phyloP scores from a whole-genome alignment of 2,329 filamentous ascomycete genomes.

The Phaeosphaeriaceae sp. region DNA sequence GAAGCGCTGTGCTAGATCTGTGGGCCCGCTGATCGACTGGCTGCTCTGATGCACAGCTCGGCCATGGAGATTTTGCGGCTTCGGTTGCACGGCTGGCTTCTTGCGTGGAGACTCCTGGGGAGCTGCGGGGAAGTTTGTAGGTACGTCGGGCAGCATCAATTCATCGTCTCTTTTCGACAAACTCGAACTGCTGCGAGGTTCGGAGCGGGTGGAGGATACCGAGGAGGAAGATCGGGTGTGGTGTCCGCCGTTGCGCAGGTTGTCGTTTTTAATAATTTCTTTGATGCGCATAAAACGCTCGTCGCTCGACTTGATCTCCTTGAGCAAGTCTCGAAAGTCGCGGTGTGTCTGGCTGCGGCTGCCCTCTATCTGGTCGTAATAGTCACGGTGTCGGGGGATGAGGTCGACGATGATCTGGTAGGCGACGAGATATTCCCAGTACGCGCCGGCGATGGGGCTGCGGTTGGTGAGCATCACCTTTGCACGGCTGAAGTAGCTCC shows the following conservation, averaged over 20 bases:
- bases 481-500: slow-evolving; percentile 56
- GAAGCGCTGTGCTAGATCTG: slow-evolving; percentile 48
- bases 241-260: slow-evolving; percentile 63
- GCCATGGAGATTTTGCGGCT: slow-evolving; percentile 71
- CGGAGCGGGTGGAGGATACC: slow-evolving; percentile 14
- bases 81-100: slow-evolving; percentile 64
- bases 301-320: slow-evolving; percentile 45
- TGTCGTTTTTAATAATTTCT: slow-evolving; percentile 59
- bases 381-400: slow-evolving; percentile 79
- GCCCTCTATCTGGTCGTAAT: slow-evolving; percentile 64
- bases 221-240: slow-evolving; percentile 24
- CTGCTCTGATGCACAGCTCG: slow-evolving; percentile 58
- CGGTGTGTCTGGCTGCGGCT: slow-evolving; percentile 59
- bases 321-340: slow-evolving; percentile 49
- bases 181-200: slow-evolving; percentile 24
- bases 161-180: slow-evolving; percentile 34
- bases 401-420: slow-evolving; percentile 78
- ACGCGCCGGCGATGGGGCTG: slow-evolving; percentile 72
- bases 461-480: slow-evolving; percentile 55
- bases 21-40: slow-evolving; percentile 27
- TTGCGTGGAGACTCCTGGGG: slow-evolving; percentile 29
- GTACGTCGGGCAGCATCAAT: slow-evolving; percentile 45
- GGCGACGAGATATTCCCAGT: slow-evolving; percentile 84
- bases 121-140: slow-evolving; percentile 21
- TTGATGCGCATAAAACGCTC: slow-evolving; percentile 57